Percentiles rank a stretch among this genome's conserved stretches.
Evolutionary conservation across 1,284 basidiomycete species (phyloP).

Genomic region (Cryptococcus sp.): DNA sequence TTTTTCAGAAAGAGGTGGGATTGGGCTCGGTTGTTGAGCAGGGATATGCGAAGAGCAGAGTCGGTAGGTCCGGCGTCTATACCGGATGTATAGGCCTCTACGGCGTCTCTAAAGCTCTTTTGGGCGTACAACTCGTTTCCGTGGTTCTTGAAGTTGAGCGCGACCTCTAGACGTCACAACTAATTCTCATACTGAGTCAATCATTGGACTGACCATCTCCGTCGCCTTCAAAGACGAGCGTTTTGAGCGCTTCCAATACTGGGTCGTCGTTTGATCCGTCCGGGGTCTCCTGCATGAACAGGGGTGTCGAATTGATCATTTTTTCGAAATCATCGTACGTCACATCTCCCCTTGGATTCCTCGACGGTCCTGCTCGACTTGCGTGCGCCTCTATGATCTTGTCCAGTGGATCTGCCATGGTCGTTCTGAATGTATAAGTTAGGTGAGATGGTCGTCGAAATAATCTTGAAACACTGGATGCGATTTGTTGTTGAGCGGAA

Average conservation of each 20-base stretch:
- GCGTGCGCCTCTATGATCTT: slow-evolving; percentile 16
- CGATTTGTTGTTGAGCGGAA: too few relatives aligned
- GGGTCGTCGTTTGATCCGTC: slow-evolving; percentile 56
- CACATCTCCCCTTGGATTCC: slow-evolving; percentile 23
- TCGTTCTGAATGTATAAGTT: too few relatives aligned
- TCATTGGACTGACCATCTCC: slow-evolving; percentile 69
- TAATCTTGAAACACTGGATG: too few relatives aligned
- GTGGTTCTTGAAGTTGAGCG: slow-evolving; percentile 87
- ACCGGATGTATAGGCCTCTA: slow-evolving; percentile 84
- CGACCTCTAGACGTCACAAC: slow-evolving; percentile 60
- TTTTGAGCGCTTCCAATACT: slow-evolving; percentile 76
- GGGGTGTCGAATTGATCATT: slow-evolving; percentile 52
- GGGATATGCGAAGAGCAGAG: slow-evolving; percentile 56
- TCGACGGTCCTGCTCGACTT: slow-evolving; percentile 11
- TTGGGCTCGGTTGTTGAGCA: slow-evolving; percentile 85
- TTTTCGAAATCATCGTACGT: slow-evolving; percentile 33
- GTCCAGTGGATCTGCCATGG: slow-evolving; percentile 11
- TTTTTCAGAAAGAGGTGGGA: slow-evolving; percentile 90
- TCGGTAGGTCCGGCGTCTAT: slow-evolving; percentile 75
- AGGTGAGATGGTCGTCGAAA: too few relatives aligned
- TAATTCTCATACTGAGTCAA: not conserved
- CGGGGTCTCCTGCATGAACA: slow-evolving; percentile 90
- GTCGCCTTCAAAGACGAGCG: slow-evolving; percentile 79
- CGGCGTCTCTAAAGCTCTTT: slow-evolving; percentile 78
- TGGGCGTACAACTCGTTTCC: slow-evolving; percentile 90